A percentile compares a stretch with the other conserved stretches of the same genome.
These are phyloP conservation scores for Ormosia emarginata DNA, from an alignment of 306 rosid species.

Conservation along the genomic window DNA sequence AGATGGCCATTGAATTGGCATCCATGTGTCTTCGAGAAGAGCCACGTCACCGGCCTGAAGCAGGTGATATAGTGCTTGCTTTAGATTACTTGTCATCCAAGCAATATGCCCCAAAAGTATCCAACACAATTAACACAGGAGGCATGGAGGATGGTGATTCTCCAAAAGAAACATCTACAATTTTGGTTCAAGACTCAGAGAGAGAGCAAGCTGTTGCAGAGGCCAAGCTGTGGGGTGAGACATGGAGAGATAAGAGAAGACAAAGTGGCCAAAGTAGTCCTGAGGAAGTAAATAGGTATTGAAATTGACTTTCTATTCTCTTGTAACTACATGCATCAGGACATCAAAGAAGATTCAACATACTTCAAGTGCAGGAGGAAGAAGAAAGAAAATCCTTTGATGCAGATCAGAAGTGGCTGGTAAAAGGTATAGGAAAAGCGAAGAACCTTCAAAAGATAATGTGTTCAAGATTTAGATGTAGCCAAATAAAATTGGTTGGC, in stretches of 20 bases:
- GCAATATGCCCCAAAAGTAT: constrained; percentile 4
- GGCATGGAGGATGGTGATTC: constrained; percentile 2
- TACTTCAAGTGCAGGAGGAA: not conserved
- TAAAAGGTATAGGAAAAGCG: not conserved
- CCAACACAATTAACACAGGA: not conserved
- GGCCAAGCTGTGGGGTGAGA: constrained; percentile 46
- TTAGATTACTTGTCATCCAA: constrained; percentile 35
- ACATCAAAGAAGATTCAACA: not conserved
- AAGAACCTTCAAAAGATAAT: not conserved
- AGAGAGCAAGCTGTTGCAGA: constrained; percentile 50
- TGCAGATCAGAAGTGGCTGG: constrained; percentile 10
- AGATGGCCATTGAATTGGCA: constrained; percentile 36
- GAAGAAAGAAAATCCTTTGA: not conserved
- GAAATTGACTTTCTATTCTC: constrained; percentile 4
- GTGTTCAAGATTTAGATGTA: not conserved
- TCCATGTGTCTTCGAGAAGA: constrained; percentile 47
- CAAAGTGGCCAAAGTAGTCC: constrained; percentile 22
- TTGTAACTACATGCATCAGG: not conserved
- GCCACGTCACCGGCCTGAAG: constrained; percentile 35
- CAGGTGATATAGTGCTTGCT: constrained; percentile 33
- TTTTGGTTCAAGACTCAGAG: not conserved
- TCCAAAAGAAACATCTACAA: not conserved
- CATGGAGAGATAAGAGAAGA: constrained; percentile 35
- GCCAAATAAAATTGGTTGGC: constrained; percentile 18
- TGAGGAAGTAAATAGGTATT: constrained; percentile 3